Evolutionary conservation across 768 basidiomycete genomes (phyloP).

Genomic region (Trametes cubensis): DNA sequence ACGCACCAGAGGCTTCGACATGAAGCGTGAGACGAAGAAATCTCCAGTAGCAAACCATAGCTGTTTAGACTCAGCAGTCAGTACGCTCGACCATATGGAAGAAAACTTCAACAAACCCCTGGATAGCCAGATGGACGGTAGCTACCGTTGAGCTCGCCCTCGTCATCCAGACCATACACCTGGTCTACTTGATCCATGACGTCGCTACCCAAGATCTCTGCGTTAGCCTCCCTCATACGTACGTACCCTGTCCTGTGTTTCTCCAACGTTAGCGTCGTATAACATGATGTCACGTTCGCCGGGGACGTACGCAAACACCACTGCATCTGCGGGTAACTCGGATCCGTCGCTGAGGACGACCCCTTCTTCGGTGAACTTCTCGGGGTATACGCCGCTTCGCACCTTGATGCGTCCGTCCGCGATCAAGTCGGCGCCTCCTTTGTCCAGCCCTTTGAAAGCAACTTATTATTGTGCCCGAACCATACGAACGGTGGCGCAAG

Average conservation of each 20-base stretch:
- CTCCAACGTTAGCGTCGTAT: too few relatives aligned
- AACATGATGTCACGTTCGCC: too few relatives aligned
- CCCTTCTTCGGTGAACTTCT: conserved; percentile 32
- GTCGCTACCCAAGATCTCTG: conserved; percentile 40
- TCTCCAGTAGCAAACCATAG: conserved; percentile 47
- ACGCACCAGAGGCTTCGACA: conserved; percentile 43
- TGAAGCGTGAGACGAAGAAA: conserved; percentile 37
- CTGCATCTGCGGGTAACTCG: conserved; percentile 30
- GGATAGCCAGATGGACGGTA: conserved; percentile 48
- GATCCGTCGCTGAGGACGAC: conserved; percentile 29
- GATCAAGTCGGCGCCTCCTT: conserved; percentile 48
- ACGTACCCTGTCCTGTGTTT: conserved; percentile 38
- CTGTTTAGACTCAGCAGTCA: conserved; percentile 25
- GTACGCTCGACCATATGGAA: too few relatives aligned
- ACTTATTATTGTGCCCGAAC: not conserved
- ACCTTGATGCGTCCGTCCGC: conserved; percentile 54
- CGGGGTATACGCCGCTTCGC: conserved; percentile 41
- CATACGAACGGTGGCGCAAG: not conserved
- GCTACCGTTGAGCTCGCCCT: conserved; percentile 42
- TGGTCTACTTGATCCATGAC: conserved; percentile 36
- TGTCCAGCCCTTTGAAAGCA: conserved; percentile 24
- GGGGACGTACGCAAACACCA: conserved; percentile 31
- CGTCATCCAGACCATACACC: conserved; percentile 46
- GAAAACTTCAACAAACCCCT: conserved; percentile 34
- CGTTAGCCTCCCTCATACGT: conserved; percentile 36